Percentiles rank a stretch among this genome's conserved stretches.
Evolutionary conservation across 108 stramenopile species (phyloP).

Genomic region (Hondaea fermentalgiana): DNA sequence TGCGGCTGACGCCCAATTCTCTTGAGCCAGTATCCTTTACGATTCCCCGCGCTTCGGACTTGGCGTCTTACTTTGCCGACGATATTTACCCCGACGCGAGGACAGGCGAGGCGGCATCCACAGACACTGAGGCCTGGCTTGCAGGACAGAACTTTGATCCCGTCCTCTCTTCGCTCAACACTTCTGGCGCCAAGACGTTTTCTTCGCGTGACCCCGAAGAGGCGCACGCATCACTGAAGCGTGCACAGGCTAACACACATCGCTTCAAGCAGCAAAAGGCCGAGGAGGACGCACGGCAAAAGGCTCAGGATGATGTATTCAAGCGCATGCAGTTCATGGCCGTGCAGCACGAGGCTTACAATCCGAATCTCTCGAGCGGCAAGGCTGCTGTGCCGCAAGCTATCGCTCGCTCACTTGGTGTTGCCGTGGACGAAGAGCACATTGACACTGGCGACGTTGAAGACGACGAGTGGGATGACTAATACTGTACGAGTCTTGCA

Average conservation of each 20-base stretch:
- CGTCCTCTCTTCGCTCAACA: neutral
- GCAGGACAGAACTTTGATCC: neutral
- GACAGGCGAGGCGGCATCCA: neutral
- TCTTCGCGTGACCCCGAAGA: neutral
- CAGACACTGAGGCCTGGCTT: neutral
- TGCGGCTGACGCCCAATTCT: neutral
- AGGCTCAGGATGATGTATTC: neutral
- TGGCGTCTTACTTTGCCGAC: neutral
- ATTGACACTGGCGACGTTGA: neutral
- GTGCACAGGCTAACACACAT: neutral
- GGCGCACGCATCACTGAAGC: neutral
- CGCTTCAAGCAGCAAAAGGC: neutral
- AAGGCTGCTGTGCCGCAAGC: neutral
- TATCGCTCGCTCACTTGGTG: neutral
- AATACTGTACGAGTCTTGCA: neutral
- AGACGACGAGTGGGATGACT: constrained; percentile 7
- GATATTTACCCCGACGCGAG: neutral
- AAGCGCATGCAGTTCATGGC: neutral
- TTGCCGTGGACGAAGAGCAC: neutral
- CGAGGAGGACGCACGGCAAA: neutral
- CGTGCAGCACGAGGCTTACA: constrained; percentile 5
- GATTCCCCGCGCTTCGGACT: neutral
- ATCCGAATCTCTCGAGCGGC: neutral
- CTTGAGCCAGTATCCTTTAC: neutral
- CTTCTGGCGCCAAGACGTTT: neutral